Evolutionary conservation across 805 yeast species (phyloP).

Genomic region (Wickerhamiella cacticola): DNA sequence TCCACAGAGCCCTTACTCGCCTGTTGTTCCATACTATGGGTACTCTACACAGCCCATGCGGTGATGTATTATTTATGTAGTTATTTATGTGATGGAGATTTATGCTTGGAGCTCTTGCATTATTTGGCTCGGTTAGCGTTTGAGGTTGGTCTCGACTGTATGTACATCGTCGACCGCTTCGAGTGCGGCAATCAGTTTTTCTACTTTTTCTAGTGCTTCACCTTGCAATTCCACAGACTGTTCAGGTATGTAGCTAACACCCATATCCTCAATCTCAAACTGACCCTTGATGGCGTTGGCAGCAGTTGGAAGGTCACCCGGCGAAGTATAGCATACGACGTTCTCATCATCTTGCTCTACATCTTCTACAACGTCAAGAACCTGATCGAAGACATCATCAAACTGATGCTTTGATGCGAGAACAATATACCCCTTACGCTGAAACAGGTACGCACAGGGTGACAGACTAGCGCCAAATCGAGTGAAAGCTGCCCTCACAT

Average conservation of each 20-base stretch:
- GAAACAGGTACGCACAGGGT: slow-evolving; percentile 69
- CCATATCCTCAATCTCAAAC: slow-evolving; percentile 56
- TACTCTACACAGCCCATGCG: slow-evolving; percentile 2
- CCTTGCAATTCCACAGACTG: slow-evolving; percentile 45
- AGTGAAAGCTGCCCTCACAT: slow-evolving; percentile 61
- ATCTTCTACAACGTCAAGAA: slow-evolving; percentile 58
- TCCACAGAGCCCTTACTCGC: slow-evolving; percentile 7
- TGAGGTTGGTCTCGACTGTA: slow-evolving; percentile 58
- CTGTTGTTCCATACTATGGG: slow-evolving; percentile 5
- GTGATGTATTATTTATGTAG: slow-evolving; percentile 6
- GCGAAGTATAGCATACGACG: slow-evolving; percentile 48
- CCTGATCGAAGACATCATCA: slow-evolving; percentile 62
- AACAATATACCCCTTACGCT: slow-evolving; percentile 60
- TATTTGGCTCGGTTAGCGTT: slow-evolving; percentile 13
- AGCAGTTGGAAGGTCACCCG: slow-evolving; percentile 47
- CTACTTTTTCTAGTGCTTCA: slow-evolving; percentile 40
- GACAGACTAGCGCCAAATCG: slow-evolving; percentile 52
- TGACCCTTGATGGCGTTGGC: slow-evolving; percentile 46
- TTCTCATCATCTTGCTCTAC: slow-evolving; percentile 30
- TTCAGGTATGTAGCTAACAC: slow-evolving; percentile 56
- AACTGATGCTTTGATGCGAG: slow-evolving; percentile 33
- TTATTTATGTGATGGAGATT: slow-evolving; percentile 4
- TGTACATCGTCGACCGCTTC: slow-evolving; percentile 80
- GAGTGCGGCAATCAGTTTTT: slow-evolving; percentile 46
- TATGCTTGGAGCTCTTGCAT: background rate